Conservation (phyloP, 73 alveolate species). For the Blepharisma stoltei region DNA sequence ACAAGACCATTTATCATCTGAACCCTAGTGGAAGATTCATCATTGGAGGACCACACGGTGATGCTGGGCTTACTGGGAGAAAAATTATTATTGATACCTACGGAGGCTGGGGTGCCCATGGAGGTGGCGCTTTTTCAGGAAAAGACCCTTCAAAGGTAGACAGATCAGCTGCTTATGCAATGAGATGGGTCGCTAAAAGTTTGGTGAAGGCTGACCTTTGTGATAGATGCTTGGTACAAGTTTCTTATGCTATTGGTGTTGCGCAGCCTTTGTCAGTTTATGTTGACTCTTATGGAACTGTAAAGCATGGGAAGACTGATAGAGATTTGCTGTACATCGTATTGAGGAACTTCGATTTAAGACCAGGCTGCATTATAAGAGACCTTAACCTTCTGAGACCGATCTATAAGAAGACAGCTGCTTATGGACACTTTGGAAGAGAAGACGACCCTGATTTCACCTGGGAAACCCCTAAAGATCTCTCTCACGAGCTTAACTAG, state of each 20-base stretch:
- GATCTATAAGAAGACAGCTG: conserved; percentile 70
- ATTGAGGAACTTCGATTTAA: conserved; percentile 53
- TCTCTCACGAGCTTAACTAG: conserved; percentile 12
- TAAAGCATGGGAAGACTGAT: conserved; percentile 59
- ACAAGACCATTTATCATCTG: conserved; percentile 70
- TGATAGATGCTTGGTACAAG: conserved; percentile 84
- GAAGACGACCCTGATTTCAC: conserved; percentile 65
- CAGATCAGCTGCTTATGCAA: conserved; percentile 91
- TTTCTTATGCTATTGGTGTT: conserved; percentile 83
- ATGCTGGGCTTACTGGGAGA: conserved; percentile 98
- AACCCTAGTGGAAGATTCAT: conserved; percentile 94
- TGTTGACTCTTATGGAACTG: conserved; percentile 86
- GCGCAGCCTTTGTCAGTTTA: conserved; percentile 84
- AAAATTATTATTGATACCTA: conserved; percentile 94
- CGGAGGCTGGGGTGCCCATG: conserved; percentile 97
- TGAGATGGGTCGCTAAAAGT: conserved; percentile 94
- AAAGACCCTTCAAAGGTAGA: conserved; percentile 96
- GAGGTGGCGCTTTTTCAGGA: conserved; percentile 98
- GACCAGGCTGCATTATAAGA: conserved; percentile 77
- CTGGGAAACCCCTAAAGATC: conserved; percentile 33
- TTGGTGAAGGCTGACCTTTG: conserved; percentile 73
- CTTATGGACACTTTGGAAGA: conserved; percentile 90
- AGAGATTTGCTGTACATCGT: conserved; percentile 62
- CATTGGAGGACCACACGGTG: conserved; percentile 99
- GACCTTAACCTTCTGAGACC: conserved; percentile 77